Base-by-base conservation (phyloP, 306 rosid genomes). In the Lagenaria siceraria region DNA sequence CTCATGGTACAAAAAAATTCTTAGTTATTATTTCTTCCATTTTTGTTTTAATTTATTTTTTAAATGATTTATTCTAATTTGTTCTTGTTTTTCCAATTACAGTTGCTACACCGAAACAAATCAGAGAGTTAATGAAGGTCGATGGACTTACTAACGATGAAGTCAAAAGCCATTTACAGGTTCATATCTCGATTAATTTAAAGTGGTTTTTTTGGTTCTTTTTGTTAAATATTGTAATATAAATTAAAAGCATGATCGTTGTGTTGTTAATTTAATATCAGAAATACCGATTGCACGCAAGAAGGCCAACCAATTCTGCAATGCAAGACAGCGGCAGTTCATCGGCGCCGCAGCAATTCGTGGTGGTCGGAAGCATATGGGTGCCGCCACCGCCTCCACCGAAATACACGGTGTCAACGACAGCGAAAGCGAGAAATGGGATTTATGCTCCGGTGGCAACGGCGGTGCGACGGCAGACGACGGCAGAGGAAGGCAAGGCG, bases 251-350 rank as follows among this genome's bases (percentile, higher is more conserved):
- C 3, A 21, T 69, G 4, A 14, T 42, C 22, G 9, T 14, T n/a
- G 8, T 6, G 8, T 8, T 61, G 13, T 71, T 72, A 4, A 1
- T 6, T 77, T 68, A 61, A 61, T 52, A 38, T 56, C 92, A 92
- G 97, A 95, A 95, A 86, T 95, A 85, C 78, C 90, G 98, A 5
- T 81, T 95, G 59, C 95, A 95, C 82, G 88, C 91, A 0, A 82
- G 96, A 81, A 87, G 97, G 71, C 93, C 97, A 43, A 83, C 97
- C 42, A 84, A 84, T 59, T 82, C 88, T 0, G 25, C 88, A 21
- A 82, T 82, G 7, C 90, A 82, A 79, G 83, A 82, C 64, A 85
- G 78, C 77, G 83, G 74, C 22, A 85, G 65, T 60, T 63, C 88
- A 17, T 91, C 87, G 64, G 70, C 91, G 64, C 86, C 90, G 38